Conservation (phyloP, 306 rosid genomes). For the Cucurbita moschata region DNA sequence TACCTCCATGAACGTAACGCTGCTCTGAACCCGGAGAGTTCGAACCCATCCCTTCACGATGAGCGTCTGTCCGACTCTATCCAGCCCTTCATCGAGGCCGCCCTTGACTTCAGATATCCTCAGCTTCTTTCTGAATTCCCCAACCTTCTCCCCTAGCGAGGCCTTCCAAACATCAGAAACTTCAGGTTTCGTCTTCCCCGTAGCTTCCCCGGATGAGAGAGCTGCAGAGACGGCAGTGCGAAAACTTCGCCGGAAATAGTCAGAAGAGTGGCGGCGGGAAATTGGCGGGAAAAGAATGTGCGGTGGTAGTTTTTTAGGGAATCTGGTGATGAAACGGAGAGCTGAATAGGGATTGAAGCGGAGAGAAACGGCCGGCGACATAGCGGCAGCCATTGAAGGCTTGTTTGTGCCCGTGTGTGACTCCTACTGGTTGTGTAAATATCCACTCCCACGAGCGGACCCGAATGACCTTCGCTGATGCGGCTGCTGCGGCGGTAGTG, state of each 20-base stretch:
- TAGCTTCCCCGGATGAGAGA: conserved; percentile 35
- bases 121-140: conserved; percentile 66
- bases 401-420: not conserved
- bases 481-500: not conserved
- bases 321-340: conserved; percentile 17
- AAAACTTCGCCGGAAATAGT: conserved; percentile 20
- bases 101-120: conserved; percentile 50
- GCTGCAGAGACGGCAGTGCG: conserved; percentile 22
- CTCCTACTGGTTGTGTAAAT: not conserved
- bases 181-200: conserved; percentile 17
- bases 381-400: conserved; percentile 26
- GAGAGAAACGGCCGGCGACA: conserved; percentile 24
- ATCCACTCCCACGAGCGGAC: not conserved
- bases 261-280: not conserved
- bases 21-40: conserved; percentile 67
- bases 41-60: conserved; percentile 75
- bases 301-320: not conserved
- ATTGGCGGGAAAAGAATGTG: conserved; percentile 18
- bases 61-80: conserved; percentile 39
- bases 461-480: not conserved
- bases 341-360: conserved; percentile 21
- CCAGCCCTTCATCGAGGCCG: conserved; percentile 37
- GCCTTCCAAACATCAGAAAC: conserved; percentile 8
- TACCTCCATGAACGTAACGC: conserved; percentile 78
- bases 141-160: conserved; percentile 22